Evolutionary conservation across 2,329 filamentous ascomycete genomes (phyloP).

Genomic region (Chalara sp.): DNA sequence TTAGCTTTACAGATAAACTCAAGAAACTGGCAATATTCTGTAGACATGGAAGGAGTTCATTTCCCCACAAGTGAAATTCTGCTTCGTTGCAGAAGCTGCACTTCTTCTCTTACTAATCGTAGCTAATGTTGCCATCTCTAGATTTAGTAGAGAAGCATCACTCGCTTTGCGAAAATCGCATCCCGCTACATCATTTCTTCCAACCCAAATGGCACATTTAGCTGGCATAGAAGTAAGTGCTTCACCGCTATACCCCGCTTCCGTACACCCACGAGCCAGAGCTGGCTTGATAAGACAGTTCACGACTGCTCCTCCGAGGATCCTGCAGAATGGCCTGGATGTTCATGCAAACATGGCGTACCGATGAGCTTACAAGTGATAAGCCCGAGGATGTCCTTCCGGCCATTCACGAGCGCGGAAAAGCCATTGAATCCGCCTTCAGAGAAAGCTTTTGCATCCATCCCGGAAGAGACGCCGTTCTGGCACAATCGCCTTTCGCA

Average conservation of each 20-base stretch:
- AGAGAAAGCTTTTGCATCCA: neutral
- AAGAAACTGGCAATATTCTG: constrained; percentile 23
- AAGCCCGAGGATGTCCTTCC: constrained; percentile 9
- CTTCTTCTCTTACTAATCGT: constrained; percentile 32
- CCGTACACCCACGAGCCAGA: constrained; percentile 36
- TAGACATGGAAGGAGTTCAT: constrained; percentile 30
- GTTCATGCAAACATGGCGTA: constrained; percentile 18
- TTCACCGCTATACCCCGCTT: constrained; percentile 41
- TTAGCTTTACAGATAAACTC: constrained; percentile 26
- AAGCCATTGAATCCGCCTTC: constrained; percentile 29
- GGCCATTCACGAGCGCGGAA: constrained; percentile 24
- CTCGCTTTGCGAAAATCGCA: constrained; percentile 43
- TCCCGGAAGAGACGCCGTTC: neutral
- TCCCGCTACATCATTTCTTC: constrained; percentile 41
- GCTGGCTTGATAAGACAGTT: constrained; percentile 22
- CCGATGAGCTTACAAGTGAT: constrained; percentile 9
- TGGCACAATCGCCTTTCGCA: neutral
- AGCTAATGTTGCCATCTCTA: constrained; percentile 31
- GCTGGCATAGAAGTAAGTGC: constrained; percentile 17
- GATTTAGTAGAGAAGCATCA: constrained; percentile 41
- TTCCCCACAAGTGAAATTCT: constrained; percentile 25
- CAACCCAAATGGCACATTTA: constrained; percentile 31
- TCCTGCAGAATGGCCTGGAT: constrained; percentile 18
- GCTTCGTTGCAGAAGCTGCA: constrained; percentile 21
- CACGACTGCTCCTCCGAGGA: constrained; percentile 29